These are phyloP conservation scores for Xylariaceae sp. DNA, from an alignment of 2,329 filamentous ascomycete species.

Conservation along the genomic window DNA sequence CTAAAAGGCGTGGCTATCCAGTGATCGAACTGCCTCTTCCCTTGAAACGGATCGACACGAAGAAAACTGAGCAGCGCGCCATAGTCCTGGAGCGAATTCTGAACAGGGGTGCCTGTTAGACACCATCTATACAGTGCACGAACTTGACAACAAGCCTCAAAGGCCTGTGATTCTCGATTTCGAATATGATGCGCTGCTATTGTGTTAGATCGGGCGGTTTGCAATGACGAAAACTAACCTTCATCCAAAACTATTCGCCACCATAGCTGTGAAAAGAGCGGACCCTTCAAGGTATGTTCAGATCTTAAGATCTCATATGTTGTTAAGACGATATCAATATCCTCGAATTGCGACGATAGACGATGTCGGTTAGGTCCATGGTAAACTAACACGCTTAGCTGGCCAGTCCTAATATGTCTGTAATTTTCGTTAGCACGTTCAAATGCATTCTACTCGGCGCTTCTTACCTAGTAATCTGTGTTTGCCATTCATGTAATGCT, in stretches of 20 bases:
- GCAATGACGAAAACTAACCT: slow-evolving; percentile 34
- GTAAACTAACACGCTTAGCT: background rate
- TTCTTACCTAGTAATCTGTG: slow-evolving; percentile 36
- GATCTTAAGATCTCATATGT: slow-evolving; percentile 41
- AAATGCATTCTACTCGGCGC: background rate
- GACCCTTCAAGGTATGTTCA: slow-evolving; percentile 29
- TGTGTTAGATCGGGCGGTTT: slow-evolving; percentile 8
- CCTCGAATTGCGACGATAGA: slow-evolving; percentile 19
- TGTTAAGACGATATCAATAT: slow-evolving; percentile 41
- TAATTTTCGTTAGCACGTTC: background rate
- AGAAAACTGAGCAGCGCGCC: slow-evolving; percentile 45
- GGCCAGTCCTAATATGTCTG: background rate
- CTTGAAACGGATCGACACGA: slow-evolving; percentile 31
- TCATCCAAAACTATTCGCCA: slow-evolving; percentile 48
- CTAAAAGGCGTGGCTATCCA: slow-evolving; percentile 3
- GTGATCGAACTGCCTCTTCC: background rate
- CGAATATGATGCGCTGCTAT: slow-evolving; percentile 46
- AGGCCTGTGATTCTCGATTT: slow-evolving; percentile 40
- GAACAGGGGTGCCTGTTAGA: slow-evolving; percentile 49
- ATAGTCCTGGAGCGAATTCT: slow-evolving; percentile 49
- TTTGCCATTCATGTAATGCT: slow-evolving; percentile 37
- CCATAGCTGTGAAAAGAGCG: slow-evolving; percentile 34
- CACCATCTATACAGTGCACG: slow-evolving; percentile 44
- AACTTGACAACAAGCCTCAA: slow-evolving; percentile 36
- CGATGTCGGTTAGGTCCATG: slow-evolving; percentile 1